Percentiles rank a stretch among this genome's conserved stretches.
Evolutionary conservation across 306 rosid species (phyloP).

Genomic region (Dalbergia oliveri): DNA sequence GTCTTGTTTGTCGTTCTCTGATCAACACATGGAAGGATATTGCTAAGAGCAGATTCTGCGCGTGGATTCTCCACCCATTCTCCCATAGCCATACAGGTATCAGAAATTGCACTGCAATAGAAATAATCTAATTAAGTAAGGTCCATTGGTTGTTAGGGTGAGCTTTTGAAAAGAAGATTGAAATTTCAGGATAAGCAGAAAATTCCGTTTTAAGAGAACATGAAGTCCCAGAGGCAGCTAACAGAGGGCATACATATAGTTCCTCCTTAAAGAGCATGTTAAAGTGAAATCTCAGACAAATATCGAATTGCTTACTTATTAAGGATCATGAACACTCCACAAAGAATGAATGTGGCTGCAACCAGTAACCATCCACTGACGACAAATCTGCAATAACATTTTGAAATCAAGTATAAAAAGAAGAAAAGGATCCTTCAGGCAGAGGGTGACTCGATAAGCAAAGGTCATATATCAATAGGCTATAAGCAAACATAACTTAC

Average conservation of each 20-base stretch:
- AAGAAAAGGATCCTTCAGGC: conserved; percentile 17
- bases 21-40: conserved; percentile 89
- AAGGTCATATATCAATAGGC: background rate
- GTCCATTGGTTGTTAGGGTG: background rate
- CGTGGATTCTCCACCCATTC: conserved; percentile 95
- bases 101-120: conserved; percentile 76
- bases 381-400: conserved; percentile 73
- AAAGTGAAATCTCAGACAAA: background rate
- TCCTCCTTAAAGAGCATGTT: background rate
- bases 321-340: conserved; percentile 82
- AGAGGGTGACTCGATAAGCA: background rate
- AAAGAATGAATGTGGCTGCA: conserved; percentile 79
- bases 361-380: conserved; percentile 89
- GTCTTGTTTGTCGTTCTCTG: conserved; percentile 82
- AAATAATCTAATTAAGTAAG: conserved; percentile 1
- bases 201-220: background rate
- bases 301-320: conserved; percentile 64
- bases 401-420: conserved; percentile 28
- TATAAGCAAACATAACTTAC: conserved; percentile 56
- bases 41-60: conserved; percentile 85
- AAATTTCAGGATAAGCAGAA: background rate
- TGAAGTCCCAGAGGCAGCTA: background rate
- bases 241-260: background rate
- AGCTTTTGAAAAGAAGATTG: background rate
- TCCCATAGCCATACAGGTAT: conserved; percentile 89